These are phyloP conservation scores for Eucalyptus coolabah DNA, from an alignment of 345 rosid genomes.

Conservation along the genomic window DNA sequence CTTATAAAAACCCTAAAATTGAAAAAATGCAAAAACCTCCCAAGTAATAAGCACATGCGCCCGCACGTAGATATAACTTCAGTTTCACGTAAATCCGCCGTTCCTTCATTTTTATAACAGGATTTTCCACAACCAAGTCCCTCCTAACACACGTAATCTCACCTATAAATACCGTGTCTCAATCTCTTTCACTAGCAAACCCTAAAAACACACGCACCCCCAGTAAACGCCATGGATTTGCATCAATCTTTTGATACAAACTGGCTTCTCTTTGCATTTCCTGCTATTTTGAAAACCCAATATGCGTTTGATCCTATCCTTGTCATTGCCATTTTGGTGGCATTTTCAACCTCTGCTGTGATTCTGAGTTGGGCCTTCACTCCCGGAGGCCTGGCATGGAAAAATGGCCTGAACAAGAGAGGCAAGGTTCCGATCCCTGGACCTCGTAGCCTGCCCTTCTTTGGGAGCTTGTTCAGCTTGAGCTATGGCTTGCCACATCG, in stretches of 20 bases:
- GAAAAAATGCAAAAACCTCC: not conserved
- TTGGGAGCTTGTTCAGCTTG: constrained; percentile 24
- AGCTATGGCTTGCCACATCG: constrained; percentile 33
- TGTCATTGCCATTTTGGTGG: not conserved
- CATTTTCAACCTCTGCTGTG: not conserved
- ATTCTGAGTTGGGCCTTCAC: constrained; percentile 12
- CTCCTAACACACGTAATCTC: not conserved
- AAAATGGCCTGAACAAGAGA: constrained; percentile 18
- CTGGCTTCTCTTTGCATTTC: not conserved
- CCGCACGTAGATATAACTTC: not conserved
- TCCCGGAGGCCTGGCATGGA: constrained; percentile 36
- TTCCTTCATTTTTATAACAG: not conserved
- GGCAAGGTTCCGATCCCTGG: constrained; percentile 29
- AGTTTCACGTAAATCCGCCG: not conserved
- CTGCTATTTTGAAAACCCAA: not conserved
- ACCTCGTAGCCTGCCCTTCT: constrained; percentile 21
- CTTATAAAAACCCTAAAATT: not conserved
- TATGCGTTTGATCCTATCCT: not conserved
- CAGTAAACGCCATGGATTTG: not conserved
- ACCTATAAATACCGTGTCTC: not conserved
- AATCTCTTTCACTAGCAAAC: not conserved
- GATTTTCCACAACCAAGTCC: not conserved
- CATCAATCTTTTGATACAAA: not conserved
- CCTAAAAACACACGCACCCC: not conserved
- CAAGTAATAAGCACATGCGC: not conserved